Evolutionary conservation across 768 basidiomycete genomes (phyloP), one percentile per base, ranked within the genome.

Genomic region (Lactarius deliciosus): DNA sequence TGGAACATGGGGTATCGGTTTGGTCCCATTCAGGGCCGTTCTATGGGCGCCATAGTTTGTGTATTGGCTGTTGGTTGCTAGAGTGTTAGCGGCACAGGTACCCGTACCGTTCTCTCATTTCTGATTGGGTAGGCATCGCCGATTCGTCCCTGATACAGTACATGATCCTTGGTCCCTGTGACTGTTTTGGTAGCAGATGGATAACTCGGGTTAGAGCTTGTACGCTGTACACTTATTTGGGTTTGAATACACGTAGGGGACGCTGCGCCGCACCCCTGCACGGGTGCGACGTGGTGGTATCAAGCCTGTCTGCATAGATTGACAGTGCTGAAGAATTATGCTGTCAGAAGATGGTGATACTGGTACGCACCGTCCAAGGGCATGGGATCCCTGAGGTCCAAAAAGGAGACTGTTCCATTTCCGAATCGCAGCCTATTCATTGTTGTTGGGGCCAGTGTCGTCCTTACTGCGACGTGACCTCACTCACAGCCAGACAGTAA

Each of bases 311-410:
- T 11, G 36, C 11, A 91, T 87, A 1, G 94, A 94, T 78, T 99
- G 43, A 95, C 74, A 56, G 89, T 82, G 55, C 94, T 96, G 65
- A 30, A 30, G 3, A 45, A 9, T 15, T 53, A 28, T 10, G 13
- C 7, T 45, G 36, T 25, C 45, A 53, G 22, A 43, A 38, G 45
- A 60, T 30, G 32, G 56, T 32, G 18, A 43, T 16, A 56, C 11
- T 8, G 11, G 20, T 32, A 76, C 86, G 73, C 62, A 94, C 94
- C 87, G 84, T 73, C 97, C 96, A 36, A 99, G 81, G 2, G 93
- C 86, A 78, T 95, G 88, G 75, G 98, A 99, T 0, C 97, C 97
- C 75, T 99, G 94, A 9, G 97, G 97, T 9, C 96, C 95, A 73
- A 91, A 97, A 22, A 98, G 36, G 11, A 10, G 11, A 11, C 10